Evolutionary conservation across 345 rosid genomes (phyloP), one percentile per base, ranked within the genome.

Genomic region (Citrus trifoliata): DNA sequence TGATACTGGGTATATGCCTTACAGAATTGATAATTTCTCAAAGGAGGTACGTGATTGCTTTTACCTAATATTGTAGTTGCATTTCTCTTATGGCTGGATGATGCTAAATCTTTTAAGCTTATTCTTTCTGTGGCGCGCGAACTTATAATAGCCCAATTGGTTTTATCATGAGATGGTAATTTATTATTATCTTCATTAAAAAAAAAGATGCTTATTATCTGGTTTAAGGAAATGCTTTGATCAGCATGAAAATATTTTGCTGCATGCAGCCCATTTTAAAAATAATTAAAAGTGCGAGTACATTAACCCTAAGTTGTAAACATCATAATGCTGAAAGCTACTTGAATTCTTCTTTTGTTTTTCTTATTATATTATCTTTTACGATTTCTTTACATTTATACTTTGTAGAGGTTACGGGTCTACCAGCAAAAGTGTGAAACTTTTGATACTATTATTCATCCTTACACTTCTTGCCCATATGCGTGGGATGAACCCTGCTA

Each of bases 401-500:
- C 59, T 62, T 68, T 80, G 32, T 77, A 95, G 98, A 92, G 91
- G 76, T 83, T 95, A 83, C 89, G 98, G 82, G 82, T 95, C 76
- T 92, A 91, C 80, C 98, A 95, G 76, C 98, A 92, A 80, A 89
- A 80, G 78, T 95, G 98, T 82, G 98, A 95, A 86, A 91, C 89
- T 73, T 91, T 89, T 82, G 98, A 92, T 82, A 90, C 98, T 64
- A 82, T 87, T 65, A 79, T 95, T 83, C 90, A 91, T 61, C 91
- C 97, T 18, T 95, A 93, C 80, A 85, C 91, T 40, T 92, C 94
- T 67, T 89, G 90, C 84, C 95, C 93, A 59, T 93, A 95, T 87
- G 97, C 98, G 46, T 95, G 98, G 98, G 98, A 95, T 92, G 98
- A 95, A 85, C 97, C 98, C 67, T 89, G 88, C 80, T 93, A 83